Percentiles rank a stretch among this genome's conserved stretches.
Conservation (phyloP, 345 rosid species). For the Cardamine chenopodiifolia region DNA sequence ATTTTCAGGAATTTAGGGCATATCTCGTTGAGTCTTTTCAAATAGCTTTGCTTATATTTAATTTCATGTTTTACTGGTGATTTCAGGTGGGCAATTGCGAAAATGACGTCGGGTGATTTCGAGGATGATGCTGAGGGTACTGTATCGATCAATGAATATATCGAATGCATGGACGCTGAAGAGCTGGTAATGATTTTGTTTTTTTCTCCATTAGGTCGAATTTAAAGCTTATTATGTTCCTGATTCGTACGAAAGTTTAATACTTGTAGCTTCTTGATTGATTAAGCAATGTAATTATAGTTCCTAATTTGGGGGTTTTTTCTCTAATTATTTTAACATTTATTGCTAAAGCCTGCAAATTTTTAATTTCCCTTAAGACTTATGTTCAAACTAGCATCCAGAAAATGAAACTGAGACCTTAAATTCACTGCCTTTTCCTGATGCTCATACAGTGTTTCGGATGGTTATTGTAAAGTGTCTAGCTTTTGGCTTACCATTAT, state of each 20-base stretch:
- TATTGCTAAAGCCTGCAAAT: neutral
- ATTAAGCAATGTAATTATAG: neutral
- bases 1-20: neutral
- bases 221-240: slow-evolving; percentile 6
- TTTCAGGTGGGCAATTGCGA: slow-evolving; percentile 32
- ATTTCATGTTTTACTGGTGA: neutral
- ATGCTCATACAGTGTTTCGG: neutral
- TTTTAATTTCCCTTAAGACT: neutral
- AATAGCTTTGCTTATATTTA: neutral
- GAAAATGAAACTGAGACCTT: neutral
- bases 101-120: slow-evolving; percentile 63
- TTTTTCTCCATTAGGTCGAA: neutral
- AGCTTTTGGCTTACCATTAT: slow-evolving; percentile 1
- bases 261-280: neutral
- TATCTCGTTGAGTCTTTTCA: slow-evolving; percentile 7
- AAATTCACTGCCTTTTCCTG: neutral
- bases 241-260: neutral
- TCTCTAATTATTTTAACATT: neutral
- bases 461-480: slow-evolving; percentile 9
- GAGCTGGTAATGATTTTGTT: slow-evolving; percentile 63
- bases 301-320: neutral
- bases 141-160: slow-evolving; percentile 76
- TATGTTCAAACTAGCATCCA: neutral
- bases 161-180: slow-evolving; percentile 75
- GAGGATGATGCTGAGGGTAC: slow-evolving; percentile 76